Percentiles rank a stretch among this genome's conserved stretches.
Evolutionary conservation across 495 filamentous ascomycete genomes (phyloP).

Genomic region (Daldinia decipiens): DNA sequence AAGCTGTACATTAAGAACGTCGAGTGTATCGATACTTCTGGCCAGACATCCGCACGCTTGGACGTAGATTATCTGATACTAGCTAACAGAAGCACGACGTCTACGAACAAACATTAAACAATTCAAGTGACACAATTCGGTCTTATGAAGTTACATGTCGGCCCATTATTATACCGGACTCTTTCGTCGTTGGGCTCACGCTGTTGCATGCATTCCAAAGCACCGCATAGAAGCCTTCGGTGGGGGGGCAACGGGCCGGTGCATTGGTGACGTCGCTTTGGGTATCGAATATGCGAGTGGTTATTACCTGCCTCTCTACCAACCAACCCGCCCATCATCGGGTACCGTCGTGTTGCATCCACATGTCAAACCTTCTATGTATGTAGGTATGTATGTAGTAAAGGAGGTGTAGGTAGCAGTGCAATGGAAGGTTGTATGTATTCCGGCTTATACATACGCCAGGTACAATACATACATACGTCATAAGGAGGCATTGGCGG

Average conservation of each 20-base stretch:
- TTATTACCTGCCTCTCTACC: constrained; percentile 1
- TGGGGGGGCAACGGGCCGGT: constrained; percentile 26
- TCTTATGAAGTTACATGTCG: not conserved
- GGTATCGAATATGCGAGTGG: constrained; percentile 19
- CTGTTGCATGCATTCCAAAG: not conserved
- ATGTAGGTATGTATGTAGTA: no score
- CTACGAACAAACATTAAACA: not conserved
- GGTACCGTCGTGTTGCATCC: constrained; percentile 20
- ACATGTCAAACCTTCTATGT: constrained; percentile 14
- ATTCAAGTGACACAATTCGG: not conserved
- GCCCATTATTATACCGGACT: not conserved
- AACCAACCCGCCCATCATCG: not conserved
- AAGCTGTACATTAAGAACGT: not conserved
- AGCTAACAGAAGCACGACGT: not conserved
- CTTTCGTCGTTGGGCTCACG: not conserved
- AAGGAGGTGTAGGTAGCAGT: not conserved
- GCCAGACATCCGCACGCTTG: not conserved
- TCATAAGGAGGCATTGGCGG: constrained; percentile 33
- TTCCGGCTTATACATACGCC: not conserved
- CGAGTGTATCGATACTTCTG: not conserved
- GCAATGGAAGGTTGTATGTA: constrained; percentile 2
- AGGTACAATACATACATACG: constrained; percentile 14
- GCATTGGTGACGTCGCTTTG: constrained; percentile 30
- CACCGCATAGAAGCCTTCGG: constrained; percentile 1
- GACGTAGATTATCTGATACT: not conserved